phyloP scores from a whole-genome alignment of 1,284 basidiomycete species.

The Marasmius sp. region DNA sequence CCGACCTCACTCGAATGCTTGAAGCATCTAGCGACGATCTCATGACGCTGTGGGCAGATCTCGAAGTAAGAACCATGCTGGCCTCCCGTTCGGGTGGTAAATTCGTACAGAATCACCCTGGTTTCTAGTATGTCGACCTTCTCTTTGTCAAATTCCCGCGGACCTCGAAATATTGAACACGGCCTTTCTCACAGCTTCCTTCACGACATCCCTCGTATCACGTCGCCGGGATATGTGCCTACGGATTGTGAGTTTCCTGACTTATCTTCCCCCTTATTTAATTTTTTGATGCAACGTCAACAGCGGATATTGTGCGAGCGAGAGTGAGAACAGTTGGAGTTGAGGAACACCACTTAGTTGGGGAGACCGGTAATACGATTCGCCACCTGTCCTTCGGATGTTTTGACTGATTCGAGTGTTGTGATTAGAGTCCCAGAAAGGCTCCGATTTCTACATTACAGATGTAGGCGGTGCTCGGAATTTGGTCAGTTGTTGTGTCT shows the following conservation, averaged over 20 bases:
- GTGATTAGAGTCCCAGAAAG: constrained; percentile 28
- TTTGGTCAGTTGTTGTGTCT: constrained; percentile 37
- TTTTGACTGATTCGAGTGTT: constrained; percentile 9
- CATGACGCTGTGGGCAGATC: constrained; percentile 58
- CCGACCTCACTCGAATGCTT: constrained; percentile 51
- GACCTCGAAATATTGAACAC: too few species aligned
- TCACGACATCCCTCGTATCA: constrained; percentile 62
- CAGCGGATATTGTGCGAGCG: constrained; percentile 65
- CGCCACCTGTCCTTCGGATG: constrained; percentile 3
- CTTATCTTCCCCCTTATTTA: background rate
- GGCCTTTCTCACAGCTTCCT: constrained; percentile 47
- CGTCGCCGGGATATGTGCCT: constrained; percentile 50
- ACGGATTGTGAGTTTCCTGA: constrained; percentile 45
- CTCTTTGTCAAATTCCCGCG: too few species aligned
- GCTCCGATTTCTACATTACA: constrained; percentile 63
- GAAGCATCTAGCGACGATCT: constrained; percentile 62
- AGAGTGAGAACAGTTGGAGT: constrained; percentile 67
- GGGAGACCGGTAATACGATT: constrained; percentile 44
- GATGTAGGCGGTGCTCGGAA: constrained; percentile 67
- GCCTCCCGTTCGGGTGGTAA: constrained; percentile 37
- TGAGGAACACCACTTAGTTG: constrained; percentile 62
- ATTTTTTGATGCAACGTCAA: background rate
- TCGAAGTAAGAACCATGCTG: constrained; percentile 50
- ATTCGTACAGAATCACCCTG: constrained; percentile 54
- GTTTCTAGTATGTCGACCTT: constrained; percentile 46